Evolutionary conservation across 768 basidiomycete species (phyloP), one percentile per base, ranked within the genome.

Genomic region (Xerocomellus dryophilus): DNA sequence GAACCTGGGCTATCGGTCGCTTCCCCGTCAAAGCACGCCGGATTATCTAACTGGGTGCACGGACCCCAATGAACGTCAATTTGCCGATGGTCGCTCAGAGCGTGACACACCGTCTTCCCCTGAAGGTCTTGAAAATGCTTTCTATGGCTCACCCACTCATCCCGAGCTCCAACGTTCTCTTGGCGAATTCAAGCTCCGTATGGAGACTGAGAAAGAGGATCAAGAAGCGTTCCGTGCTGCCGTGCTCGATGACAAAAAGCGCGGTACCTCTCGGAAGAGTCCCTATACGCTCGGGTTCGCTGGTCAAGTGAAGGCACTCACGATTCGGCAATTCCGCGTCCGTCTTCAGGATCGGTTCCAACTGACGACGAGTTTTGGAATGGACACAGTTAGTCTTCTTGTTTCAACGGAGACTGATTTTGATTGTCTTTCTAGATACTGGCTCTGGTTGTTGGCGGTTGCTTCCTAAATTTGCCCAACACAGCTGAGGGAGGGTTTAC

Each of bases 1-100:
- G 60, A 69, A 70, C 29, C 73, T 92, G 40, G 90, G 92, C 17
- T 91, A 84, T 71, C 80, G 81, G 35, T 57, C 88, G 18, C 81
- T 89, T 23, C 86, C 88, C 50, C 84, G 91, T 36, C 92, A 94
- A 69, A 90, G 84, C 60, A 90, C 88, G 14, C 83, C 91, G 10
- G 92, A 94, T 66, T 94, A 89, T 68, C 78, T 94, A 20, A 90
- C 89, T 20, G 86, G 86, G 7, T 87, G 85, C 70, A 88, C 93
- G 3, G 90, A 91, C 63, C 81, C 85, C 0, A 90, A 93, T 61
- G 92, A 96, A 73, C 88, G 93, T 23, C 86, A 85, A 65, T 86
- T 88, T 60, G 81, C 83, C 0, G 72, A 79, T 3, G 89, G 85
- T 6, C 79, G 77, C 21, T 81, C 84, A 10, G 76, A 74, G 12